Conservation (phyloP, 192 early-diverging fungal genomes). For the Neocallimastix lanati region DNA sequence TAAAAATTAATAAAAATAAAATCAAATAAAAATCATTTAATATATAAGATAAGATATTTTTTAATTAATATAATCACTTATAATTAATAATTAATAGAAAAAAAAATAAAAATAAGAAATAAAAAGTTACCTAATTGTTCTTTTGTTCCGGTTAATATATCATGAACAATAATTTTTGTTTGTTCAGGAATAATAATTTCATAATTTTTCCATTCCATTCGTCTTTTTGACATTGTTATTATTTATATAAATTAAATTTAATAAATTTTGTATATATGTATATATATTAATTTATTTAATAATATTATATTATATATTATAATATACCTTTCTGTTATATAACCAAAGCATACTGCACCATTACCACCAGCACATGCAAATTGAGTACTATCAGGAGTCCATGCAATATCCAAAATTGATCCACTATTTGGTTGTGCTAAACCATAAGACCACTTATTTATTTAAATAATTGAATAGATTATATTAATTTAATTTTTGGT, state of each 20-base stretch:
- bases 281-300: too few species aligned
- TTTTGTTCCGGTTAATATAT: constrained; percentile 19
- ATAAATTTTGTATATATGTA: too few species aligned
- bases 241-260: too few species aligned
- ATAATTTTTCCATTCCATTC: constrained; percentile 35
- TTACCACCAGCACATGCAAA: constrained; percentile 30
- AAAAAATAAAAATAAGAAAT: too few species aligned
- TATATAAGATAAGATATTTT: too few species aligned
- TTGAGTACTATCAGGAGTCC: constrained; percentile 40
- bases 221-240: constrained; percentile 5
- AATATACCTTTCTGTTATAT: constrained; percentile 23
- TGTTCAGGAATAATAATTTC: constrained; percentile 35
- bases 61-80: too few species aligned
- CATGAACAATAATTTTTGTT: constrained; percentile 22
- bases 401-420: constrained; percentile 31
- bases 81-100: too few species aligned
- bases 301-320: background rate
- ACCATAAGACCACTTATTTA: constrained; percentile 30
- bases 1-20: too few species aligned
- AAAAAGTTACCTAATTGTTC: constrained; percentile 26
- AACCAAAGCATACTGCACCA: constrained; percentile 30
- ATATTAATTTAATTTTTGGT: too few species aligned
- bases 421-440: constrained; percentile 24
- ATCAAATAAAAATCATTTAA: too few species aligned
- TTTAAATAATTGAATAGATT: too few species aligned